Evolutionary conservation across 2,329 filamentous ascomycete genomes (phyloP).

Genomic region (Zalaria obscura): DNA sequence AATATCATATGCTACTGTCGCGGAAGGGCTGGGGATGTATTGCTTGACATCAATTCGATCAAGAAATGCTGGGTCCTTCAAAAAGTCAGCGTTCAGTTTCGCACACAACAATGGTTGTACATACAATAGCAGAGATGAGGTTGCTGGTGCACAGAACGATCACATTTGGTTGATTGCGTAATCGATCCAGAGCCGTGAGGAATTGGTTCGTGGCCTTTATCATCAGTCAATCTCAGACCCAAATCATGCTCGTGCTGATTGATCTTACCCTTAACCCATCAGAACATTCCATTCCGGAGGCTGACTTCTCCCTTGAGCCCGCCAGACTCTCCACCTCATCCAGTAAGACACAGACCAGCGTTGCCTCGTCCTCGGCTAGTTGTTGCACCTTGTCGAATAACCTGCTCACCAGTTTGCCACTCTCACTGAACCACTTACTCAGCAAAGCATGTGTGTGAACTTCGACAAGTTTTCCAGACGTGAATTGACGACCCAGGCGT

Average conservation of each 20-base stretch:
- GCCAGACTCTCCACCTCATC: slow-evolving; percentile 38
- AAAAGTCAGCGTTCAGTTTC: slow-evolving; percentile 10
- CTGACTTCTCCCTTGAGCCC: slow-evolving; percentile 26
- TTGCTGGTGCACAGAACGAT: slow-evolving; percentile 38
- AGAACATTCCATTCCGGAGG: slow-evolving; percentile 26
- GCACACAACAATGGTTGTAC: neutral
- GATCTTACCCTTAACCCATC: slow-evolving; percentile 29
- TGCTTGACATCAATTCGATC: slow-evolving; percentile 35
- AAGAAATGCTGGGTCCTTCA: slow-evolving; percentile 28
- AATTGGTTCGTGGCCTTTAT: slow-evolving; percentile 32
- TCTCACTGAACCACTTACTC: slow-evolving; percentile 35
- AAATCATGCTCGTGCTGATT: too few relatives aligned
- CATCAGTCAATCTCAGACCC: too few relatives aligned
- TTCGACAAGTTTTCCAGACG: slow-evolving; percentile 25
- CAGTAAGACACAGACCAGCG: slow-evolving; percentile 31
- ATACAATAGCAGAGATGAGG: slow-evolving; percentile 15
- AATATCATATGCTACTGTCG: slow-evolving; percentile 31
- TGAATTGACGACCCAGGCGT: slow-evolving; percentile 24
- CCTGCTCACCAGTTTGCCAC: slow-evolving; percentile 26
- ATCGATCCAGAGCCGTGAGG: slow-evolving; percentile 31
- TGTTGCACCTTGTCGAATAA: slow-evolving; percentile 26
- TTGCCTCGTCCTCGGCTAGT: slow-evolving; percentile 24
- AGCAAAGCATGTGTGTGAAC: slow-evolving; percentile 31
- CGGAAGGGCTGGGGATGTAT: slow-evolving; percentile 24
- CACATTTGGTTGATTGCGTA: slow-evolving; percentile 28